Evolutionary conservation across 148 eudicot species (phyloP).

Genomic region (Chenopodium berlandieri): DNA sequence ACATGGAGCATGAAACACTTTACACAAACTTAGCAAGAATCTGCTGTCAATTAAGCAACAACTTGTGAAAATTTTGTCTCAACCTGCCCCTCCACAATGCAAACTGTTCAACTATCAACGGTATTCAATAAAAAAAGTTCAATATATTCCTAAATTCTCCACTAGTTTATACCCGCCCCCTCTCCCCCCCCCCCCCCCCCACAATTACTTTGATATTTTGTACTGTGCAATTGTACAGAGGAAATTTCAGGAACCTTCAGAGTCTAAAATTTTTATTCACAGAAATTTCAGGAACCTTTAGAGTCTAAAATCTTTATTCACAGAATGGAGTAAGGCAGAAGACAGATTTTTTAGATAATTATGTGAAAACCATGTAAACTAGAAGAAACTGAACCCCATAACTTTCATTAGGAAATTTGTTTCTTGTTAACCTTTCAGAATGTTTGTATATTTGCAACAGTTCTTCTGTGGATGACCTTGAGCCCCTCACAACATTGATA

Average conservation of each 20-base stretch:
- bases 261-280: neutral
- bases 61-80: neutral
- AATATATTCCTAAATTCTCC: neutral
- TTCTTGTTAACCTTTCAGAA: constrained; percentile 77
- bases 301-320: neutral
- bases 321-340: neutral
- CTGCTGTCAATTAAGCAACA: neutral
- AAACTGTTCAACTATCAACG: neutral
- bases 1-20: neutral
- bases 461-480: constrained; percentile 90
- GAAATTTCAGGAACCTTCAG: neutral
- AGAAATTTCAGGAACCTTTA: neutral
- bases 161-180: neutral
- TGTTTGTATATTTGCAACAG: constrained; percentile 86
- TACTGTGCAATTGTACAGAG: neutral
- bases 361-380: neutral
- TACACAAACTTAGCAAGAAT: neutral
- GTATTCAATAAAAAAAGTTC: neutral
- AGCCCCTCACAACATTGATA: constrained; percentile 92
- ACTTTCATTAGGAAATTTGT: neutral
- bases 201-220: neutral
- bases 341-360: neutral
- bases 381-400: neutral
- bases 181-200: neutral
- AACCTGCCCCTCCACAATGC: neutral